Evolutionary conservation across 2,329 filamentous ascomycete species (phyloP).

Genomic region (Falciphora oryzae): DNA sequence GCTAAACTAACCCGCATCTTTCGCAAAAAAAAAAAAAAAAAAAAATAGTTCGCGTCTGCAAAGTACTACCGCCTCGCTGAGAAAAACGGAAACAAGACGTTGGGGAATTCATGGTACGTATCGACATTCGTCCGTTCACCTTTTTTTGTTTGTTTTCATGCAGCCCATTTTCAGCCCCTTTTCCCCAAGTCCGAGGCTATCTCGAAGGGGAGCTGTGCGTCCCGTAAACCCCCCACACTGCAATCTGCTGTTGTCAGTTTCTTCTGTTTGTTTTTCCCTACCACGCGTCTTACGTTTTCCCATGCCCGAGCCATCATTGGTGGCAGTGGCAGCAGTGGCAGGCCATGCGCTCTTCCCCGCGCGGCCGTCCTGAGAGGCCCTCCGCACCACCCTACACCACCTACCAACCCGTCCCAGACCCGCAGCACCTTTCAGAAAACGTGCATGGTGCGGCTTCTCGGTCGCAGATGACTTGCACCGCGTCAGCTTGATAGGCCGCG

Average conservation of each 20-base stretch:
- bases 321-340: too few relatives aligned
- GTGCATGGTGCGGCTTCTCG: slow-evolving; percentile 11
- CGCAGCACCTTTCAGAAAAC: not conserved
- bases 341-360: too few relatives aligned
- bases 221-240: too few relatives aligned
- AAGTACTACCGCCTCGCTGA: slow-evolving; percentile 92
- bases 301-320: too few relatives aligned
- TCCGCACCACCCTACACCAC: too few relatives aligned
- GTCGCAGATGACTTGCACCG: slow-evolving; percentile 26
- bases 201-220: too few relatives aligned
- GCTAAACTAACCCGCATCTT: not conserved
- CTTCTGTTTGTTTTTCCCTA: slow-evolving; percentile 16
- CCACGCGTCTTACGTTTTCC: too few relatives aligned
- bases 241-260: slow-evolving; percentile 4
- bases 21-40: too few relatives aligned
- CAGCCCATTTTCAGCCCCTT: not conserved
- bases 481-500: slow-evolving; percentile 28
- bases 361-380: too few relatives aligned
- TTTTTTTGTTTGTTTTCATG: slow-evolving; percentile 9
- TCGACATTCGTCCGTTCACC: not conserved
- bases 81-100: slow-evolving; percentile 77
- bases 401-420: not conserved
- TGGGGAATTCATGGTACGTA: slow-evolving; percentile 92
- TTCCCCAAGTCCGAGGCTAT: too few relatives aligned
- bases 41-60: slow-evolving; percentile 64